Percentiles rank a stretch among this genome's conserved stretches.
phyloP scores from a whole-genome alignment of 73 alveolate genomes.

The Tetrahymena borealis region DNA sequence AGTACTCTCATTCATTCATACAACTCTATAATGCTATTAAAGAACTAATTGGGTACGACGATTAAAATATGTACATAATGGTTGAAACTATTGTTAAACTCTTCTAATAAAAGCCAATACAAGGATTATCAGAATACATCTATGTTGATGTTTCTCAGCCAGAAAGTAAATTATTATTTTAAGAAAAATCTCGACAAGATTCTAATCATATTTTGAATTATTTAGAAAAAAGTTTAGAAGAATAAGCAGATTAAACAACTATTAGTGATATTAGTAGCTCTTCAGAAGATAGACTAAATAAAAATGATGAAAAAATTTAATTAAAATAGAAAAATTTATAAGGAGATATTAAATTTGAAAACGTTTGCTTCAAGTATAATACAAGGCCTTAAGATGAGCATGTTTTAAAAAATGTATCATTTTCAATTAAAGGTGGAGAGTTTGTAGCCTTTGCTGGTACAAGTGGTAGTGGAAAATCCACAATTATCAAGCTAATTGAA shows the following conservation, averaged over 20 bases:
- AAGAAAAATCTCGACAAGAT: neutral
- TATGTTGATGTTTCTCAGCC: neutral
- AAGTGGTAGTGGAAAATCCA: conserved; percentile 53
- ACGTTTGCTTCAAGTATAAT: conserved; percentile 57
- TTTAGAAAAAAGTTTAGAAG: neutral
- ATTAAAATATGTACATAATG: neutral
- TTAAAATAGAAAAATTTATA: neutral
- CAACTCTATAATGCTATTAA: neutral
- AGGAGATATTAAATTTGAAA: conserved; percentile 59
- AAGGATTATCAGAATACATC: neutral
- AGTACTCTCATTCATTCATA: neutral
- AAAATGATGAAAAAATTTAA: neutral
- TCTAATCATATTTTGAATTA: neutral
- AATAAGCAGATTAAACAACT: neutral
- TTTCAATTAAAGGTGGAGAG: conserved; percentile 56
- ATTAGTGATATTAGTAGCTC: neutral
- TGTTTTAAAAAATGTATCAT: conserved; percentile 43
- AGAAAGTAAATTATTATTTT: neutral
- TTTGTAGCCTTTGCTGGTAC: conserved; percentile 78
- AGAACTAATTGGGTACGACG: neutral
- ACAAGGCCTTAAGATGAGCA: conserved; percentile 27
- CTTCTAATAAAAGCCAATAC: neutral
- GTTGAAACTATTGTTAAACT: neutral
- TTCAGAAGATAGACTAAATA: too few relatives aligned
- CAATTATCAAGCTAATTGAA: conserved; percentile 19